A percentile compares a stretch with the other conserved stretches of the same genome.
Conservation (phyloP, 164 flowering plant species). For the Warburgia ugandensis region DNA sequence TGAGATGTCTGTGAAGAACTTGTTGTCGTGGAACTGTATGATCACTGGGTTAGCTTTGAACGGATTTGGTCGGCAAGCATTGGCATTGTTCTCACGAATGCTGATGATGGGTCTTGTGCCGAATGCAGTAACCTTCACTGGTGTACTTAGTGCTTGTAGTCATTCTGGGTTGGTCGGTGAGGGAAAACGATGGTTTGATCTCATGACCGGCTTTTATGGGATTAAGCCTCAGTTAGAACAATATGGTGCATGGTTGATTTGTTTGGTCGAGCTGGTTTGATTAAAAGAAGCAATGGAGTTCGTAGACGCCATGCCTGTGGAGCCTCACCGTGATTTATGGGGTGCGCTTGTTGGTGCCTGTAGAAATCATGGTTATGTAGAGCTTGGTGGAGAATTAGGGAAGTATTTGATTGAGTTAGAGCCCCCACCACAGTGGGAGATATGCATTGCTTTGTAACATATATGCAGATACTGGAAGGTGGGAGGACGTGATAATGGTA, state of each 20-base stretch:
- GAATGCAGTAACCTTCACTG: conserved; percentile 22
- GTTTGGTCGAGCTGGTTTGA: conserved; percentile 27
- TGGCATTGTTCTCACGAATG: conserved; percentile 22
- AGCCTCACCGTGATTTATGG: conserved; percentile 29
- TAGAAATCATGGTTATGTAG: conserved; percentile 26
- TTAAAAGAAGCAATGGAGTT: conserved; percentile 28
- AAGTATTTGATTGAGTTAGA: conserved; percentile 22
- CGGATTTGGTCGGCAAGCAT: conserved; percentile 24
- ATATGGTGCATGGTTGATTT: conserved; percentile 34
- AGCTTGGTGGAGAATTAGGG: conserved; percentile 26
- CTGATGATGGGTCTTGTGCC: conserved; percentile 16
- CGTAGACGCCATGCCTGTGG: conserved; percentile 20
- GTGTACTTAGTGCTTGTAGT: conserved; percentile 26
- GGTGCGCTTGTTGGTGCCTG: conserved; percentile 33
- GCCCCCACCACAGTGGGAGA: conserved; percentile 29
- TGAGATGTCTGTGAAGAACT: conserved; percentile 21
- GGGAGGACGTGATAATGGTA: conserved; percentile 27
- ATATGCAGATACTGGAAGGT: conserved; percentile 22
- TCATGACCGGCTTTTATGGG: conserved; percentile 18
- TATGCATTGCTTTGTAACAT: conserved; percentile 23
- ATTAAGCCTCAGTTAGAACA: conserved; percentile 26
- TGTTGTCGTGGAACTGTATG: conserved; percentile 26
- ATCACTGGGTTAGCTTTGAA: conserved; percentile 25
- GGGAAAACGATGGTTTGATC: conserved; percentile 14
- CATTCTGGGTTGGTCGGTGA: conserved; percentile 27